Conservation (phyloP, 164 flowering plant genomes). For the Litsea cubeba region DNA sequence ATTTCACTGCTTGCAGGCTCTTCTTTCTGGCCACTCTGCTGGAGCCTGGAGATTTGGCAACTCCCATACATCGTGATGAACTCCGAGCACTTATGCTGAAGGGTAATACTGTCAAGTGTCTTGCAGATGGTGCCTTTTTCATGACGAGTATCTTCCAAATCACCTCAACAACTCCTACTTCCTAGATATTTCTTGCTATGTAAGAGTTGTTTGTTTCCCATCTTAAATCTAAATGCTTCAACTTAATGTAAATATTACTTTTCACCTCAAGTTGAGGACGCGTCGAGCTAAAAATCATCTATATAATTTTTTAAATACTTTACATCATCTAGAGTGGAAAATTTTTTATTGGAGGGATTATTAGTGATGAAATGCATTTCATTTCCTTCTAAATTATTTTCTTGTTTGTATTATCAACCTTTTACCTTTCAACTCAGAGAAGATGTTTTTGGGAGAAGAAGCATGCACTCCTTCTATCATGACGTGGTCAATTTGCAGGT, state of each 20-base stretch:
- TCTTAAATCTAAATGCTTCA: not conserved
- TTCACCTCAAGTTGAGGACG: not conserved
- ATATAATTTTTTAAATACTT: not conserved
- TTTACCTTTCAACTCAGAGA: constrained; percentile 36
- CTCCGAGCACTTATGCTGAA: constrained; percentile 53
- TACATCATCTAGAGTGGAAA: not conserved
- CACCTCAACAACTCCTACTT: not conserved
- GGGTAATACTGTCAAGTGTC: constrained; percentile 73
- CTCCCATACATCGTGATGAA: constrained; percentile 87
- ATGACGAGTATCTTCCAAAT: constrained; percentile 62
- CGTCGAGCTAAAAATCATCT: not conserved
- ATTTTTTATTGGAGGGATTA: not conserved
- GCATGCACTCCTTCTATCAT: constrained; percentile 59
- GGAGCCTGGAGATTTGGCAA: constrained; percentile 67
- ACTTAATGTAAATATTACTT: not conserved
- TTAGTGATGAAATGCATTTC: not conserved
- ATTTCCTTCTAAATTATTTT: not conserved
- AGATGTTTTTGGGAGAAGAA: constrained; percentile 56
- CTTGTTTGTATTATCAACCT: not conserved
- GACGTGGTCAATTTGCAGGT: constrained; percentile 80
- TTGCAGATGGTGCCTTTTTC: constrained; percentile 93
- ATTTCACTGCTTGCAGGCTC: constrained; percentile 48
- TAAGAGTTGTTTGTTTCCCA: not conserved
- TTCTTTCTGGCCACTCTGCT: constrained; percentile 97
- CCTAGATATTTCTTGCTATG: not conserved